Conservation (phyloP, 371 early-diverging fungal genomes). For the Mortierella sp. region DNA sequence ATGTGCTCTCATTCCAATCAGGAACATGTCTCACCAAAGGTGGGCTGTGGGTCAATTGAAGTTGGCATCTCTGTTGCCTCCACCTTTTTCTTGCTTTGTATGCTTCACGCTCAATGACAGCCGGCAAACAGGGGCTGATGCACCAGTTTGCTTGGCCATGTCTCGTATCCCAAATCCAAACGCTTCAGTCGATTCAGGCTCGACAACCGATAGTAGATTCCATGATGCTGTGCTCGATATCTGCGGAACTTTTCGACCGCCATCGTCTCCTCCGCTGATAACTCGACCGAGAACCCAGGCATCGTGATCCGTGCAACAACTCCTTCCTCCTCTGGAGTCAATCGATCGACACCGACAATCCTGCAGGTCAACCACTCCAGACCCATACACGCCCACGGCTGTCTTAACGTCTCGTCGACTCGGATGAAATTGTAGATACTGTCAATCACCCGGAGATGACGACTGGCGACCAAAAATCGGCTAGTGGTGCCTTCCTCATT, state of each 20-base stretch:
- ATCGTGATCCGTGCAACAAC: background rate
- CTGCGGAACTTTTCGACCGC: background rate
- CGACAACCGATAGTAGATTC: background rate
- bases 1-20: no score
- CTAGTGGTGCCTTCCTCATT: background rate
- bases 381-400: slow-evolving; percentile 11
- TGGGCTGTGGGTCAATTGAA: no score
- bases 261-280: background rate
- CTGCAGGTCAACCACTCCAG: slow-evolving; percentile 1
- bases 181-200: background rate
- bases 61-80: no score
- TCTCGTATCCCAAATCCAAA: slow-evolving; percentile 10
- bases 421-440: background rate
- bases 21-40: no score
- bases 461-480: background rate
- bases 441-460: background rate
- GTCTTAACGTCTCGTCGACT: slow-evolving; percentile 4
- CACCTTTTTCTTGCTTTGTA: no score
- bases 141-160: no score
- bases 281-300: background rate
- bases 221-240: background rate
- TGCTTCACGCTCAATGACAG: no score
- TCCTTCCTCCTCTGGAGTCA: background rate
- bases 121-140: no score
- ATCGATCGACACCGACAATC: background rate